Conservation (phyloP, 225 moss, liverwort and hornwort genomes). For the Marchantia polymorpha region DNA sequence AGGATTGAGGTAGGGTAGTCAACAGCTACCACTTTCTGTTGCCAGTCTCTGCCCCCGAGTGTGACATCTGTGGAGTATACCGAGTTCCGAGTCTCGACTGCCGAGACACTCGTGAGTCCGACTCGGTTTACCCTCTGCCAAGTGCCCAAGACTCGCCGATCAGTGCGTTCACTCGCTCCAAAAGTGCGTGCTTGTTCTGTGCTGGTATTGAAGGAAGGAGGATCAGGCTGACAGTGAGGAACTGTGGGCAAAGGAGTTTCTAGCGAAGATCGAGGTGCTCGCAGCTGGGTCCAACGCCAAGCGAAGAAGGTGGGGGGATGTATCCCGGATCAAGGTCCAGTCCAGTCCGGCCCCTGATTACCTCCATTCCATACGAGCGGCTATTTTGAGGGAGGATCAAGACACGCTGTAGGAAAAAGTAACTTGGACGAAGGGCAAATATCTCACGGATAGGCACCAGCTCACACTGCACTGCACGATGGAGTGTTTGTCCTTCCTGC, state of each 20-base stretch:
- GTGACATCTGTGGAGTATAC: too few relatives aligned
- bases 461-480: not conserved
- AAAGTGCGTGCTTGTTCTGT: not conserved
- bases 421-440: not conserved
- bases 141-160: too few relatives aligned
- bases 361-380: not conserved
- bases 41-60: too few relatives aligned
- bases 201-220: not conserved
- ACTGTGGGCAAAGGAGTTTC: too few relatives aligned
- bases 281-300: not conserved
- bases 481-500: not conserved
- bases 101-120: too few relatives aligned
- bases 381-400: not conserved
- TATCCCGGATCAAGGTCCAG: not conserved
- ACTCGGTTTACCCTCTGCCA: too few relatives aligned
- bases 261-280: too few relatives aligned
- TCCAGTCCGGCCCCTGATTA: not conserved
- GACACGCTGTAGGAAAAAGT: not conserved
- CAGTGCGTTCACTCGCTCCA: not conserved
- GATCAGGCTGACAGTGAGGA: too few relatives aligned
- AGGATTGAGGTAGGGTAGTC: too few relatives aligned
- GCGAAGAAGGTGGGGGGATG: not conserved
- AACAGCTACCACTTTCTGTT: too few relatives aligned
- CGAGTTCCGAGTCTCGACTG: too few relatives aligned
- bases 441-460: not conserved